phyloP scores from a whole-genome alignment of 768 basidiomycete genomes.

The Boletus pseudo-olivaceus region DNA sequence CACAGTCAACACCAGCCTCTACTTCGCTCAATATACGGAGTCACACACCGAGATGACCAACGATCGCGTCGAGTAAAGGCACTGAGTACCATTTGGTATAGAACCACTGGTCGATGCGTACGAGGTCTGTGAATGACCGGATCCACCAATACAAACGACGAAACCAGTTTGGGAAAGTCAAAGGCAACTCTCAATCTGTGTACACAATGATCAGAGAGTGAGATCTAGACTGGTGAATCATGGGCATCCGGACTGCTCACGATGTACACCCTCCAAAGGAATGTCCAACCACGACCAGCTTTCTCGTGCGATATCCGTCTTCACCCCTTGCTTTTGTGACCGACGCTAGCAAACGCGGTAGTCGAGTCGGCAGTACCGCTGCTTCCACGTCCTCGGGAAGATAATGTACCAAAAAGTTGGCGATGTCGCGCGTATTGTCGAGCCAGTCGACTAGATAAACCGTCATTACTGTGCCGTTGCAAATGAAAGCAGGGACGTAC shows the following conservation, averaged over 20 bases:
- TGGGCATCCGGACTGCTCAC: conserved; percentile 40
- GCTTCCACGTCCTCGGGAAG: conserved; percentile 45
- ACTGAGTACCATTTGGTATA: conserved; percentile 27
- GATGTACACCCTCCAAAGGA: conserved; percentile 79
- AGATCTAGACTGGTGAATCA: neutral
- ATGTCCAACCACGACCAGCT: conserved; percentile 73
- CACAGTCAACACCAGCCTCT: neutral
- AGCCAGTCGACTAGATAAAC: conserved; percentile 62
- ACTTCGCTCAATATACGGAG: neutral
- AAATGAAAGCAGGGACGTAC: conserved; percentile 38
- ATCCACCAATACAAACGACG: conserved; percentile 71
- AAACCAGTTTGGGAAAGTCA: conserved; percentile 62
- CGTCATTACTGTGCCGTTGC: neutral
- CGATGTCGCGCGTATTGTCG: conserved; percentile 73
- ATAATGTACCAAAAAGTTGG: conserved; percentile 69
- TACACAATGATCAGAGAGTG: neutral
- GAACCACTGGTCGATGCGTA: neutral
- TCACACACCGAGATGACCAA: conserved; percentile 60
- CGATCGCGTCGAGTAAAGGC: conserved; percentile 56
- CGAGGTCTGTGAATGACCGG: conserved; percentile 54
- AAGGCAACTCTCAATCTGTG: conserved; percentile 62
- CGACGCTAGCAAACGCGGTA: conserved; percentile 44
- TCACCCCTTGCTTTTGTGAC: conserved; percentile 41
- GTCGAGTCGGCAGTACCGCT: conserved; percentile 46
- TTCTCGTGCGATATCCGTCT: conserved; percentile 50